These are phyloP conservation scores for Chrysophaeum taylorii DNA, from an alignment of 352 stramenopile genomes.

Conservation along the genomic window DNA sequence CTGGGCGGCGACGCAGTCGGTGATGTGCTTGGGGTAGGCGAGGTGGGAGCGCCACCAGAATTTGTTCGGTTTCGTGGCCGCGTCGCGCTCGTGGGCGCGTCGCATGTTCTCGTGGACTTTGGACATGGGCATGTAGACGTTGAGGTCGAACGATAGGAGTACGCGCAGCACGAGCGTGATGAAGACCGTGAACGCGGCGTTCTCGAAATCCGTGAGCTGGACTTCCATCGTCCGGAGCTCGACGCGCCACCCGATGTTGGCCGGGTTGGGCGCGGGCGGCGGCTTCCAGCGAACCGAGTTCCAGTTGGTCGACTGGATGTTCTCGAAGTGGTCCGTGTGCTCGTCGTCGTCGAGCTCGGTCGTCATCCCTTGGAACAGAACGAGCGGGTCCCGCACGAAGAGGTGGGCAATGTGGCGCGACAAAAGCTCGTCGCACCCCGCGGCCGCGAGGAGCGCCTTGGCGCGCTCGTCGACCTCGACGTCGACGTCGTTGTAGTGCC, in stretches of 20 bases:
- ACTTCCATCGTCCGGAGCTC: slow-evolving; percentile 98
- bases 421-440: slow-evolving; percentile 84
- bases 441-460: slow-evolving; percentile 71
- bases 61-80: slow-evolving; percentile 80
- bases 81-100: slow-evolving; percentile 85
- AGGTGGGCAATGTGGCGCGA: slow-evolving; percentile 95
- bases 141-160: slow-evolving; percentile 98
- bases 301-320: slow-evolving; percentile 99
- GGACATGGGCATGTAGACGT: slow-evolving; percentile 96
- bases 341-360: slow-evolving; percentile 66
- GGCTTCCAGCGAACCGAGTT: slow-evolving; percentile 99
- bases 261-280: slow-evolving; percentile 64
- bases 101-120: slow-evolving; percentile 98
- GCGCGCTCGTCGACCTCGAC: slow-evolving; percentile 84
- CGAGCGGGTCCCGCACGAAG: slow-evolving; percentile 95
- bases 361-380: slow-evolving; percentile 66
- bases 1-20: slow-evolving; percentile 11
- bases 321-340: slow-evolving; percentile 93
- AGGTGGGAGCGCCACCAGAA: slow-evolving; percentile 95
- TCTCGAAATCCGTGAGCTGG: slow-evolving; percentile 99
- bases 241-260: slow-evolving; percentile 70
- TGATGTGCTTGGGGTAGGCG: slow-evolving; percentile 48
- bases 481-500: slow-evolving; percentile 84
- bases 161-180: slow-evolving; percentile 91
- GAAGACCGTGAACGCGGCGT: slow-evolving; percentile 97